These are phyloP conservation scores for Penicillium sp. DNA, from an alignment of 2,329 filamentous ascomycete genomes.

Conservation along the genomic window DNA sequence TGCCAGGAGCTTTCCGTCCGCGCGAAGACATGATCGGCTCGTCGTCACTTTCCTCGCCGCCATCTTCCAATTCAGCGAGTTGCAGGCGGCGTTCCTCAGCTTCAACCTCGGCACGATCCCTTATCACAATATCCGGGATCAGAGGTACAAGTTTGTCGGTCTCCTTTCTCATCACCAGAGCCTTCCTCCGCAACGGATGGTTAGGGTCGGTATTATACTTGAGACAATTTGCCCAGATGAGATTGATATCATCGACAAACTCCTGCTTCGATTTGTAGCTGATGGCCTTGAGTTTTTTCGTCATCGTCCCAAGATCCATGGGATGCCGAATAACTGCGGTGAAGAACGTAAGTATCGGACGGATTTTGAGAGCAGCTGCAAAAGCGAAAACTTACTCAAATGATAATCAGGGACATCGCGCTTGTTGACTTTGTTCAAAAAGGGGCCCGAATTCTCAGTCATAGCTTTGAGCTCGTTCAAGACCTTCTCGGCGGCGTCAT, in stretches of 20 bases:
- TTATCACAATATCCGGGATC: constrained; percentile 86
- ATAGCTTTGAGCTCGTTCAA: constrained; percentile 94
- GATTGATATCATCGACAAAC: constrained; percentile 84
- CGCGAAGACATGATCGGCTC: constrained; percentile 97
- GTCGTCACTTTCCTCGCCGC: constrained; percentile 86
- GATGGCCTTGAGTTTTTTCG: constrained; percentile 84
- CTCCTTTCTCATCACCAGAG: constrained; percentile 93
- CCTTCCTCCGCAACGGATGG: constrained; percentile 84
- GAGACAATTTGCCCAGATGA: constrained; percentile 96
- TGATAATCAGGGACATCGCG: constrained; percentile 95
- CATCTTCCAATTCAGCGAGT: constrained; percentile 67
- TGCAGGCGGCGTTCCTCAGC: constrained; percentile 76
- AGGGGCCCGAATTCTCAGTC: constrained; percentile 95
- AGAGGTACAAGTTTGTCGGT: constrained; percentile 93
- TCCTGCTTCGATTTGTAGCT: constrained; percentile 85
- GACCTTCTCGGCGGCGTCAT: constrained; percentile 94
- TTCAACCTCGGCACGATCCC: constrained; percentile 90
- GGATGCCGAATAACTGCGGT: constrained; percentile 79
- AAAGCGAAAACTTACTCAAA: constrained; percentile 56
- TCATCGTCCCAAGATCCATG: constrained; percentile 97
- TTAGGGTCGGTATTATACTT: constrained; percentile 89
- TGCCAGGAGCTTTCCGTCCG: constrained; percentile 76
- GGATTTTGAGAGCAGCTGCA: neutral
- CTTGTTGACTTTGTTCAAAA: constrained; percentile 91
- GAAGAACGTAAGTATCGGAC: constrained; percentile 17